Percentiles rank a stretch among this genome's conserved stretches.
These are phyloP conservation scores for Citrus unshiu DNA, from an alignment of 345 rosid genomes.

Conservation along the genomic window DNA sequence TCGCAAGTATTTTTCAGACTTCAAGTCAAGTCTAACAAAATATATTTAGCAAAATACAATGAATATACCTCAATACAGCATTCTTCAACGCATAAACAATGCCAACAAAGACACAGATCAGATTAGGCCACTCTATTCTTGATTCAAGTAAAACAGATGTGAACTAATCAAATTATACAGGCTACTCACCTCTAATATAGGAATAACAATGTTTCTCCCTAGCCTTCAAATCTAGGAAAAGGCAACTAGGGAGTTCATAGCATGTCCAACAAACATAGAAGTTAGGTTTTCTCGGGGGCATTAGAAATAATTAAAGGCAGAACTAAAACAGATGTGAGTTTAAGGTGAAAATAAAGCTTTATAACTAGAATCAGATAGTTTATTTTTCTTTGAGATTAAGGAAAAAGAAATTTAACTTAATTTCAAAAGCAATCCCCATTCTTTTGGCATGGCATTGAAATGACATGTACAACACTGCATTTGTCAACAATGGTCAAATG, in stretches of 20 bases:
- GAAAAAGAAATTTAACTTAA: too few relatives aligned
- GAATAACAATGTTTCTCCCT: not conserved
- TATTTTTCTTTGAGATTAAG: not conserved
- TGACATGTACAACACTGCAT: not conserved
- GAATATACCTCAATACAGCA: not conserved
- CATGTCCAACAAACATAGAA: not conserved
- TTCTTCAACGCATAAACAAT: not conserved
- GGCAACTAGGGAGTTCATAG: not conserved
- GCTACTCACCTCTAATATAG: not conserved
- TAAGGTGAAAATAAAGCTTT: not conserved
- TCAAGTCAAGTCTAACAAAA: not conserved
- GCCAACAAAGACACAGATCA: not conserved
- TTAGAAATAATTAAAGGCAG: not conserved
- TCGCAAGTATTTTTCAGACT: too few relatives aligned
- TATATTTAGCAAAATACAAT: not conserved
- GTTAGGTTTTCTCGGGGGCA: not conserved
- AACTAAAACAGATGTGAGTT: not conserved
- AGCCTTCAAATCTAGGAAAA: not conserved
- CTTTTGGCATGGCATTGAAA: not conserved
- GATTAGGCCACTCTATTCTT: not conserved
- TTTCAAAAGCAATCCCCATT: not conserved
- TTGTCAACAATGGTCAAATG: not conserved
- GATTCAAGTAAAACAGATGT: constrained; percentile 3
- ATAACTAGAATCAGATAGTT: not conserved
- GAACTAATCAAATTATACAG: not conserved